Base-by-base conservation (phyloP, 192 early-diverging fungal genomes). In the Backusella tarrabulga region DNA sequence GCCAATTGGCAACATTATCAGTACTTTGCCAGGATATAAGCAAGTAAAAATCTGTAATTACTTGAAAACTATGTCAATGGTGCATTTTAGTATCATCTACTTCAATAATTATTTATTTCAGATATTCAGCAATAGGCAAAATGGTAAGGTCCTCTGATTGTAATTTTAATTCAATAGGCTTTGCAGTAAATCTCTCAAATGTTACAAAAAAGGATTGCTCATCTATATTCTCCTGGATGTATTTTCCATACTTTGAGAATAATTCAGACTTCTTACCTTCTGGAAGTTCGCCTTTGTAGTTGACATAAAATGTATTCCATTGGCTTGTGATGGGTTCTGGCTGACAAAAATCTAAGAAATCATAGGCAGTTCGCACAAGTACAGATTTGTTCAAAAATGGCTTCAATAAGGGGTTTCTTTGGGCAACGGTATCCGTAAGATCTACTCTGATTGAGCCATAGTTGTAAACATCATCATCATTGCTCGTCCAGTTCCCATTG, bases 331-430 rank as follows among this genome's bases (percentile, higher is more conserved):
- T 71, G 19, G 32, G 32, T 73, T 82, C 80, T 26, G 72, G 54
- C 9, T 72, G 19, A 9, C 66, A 46, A 34, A 82, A 76, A 72
- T 78, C 73, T 12, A 82, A 67, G 60, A 76, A 82, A 52, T 71
- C 44, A 7, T 67, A 75, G 6, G 42, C 76, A 41, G 80, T 72
- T 38, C 77, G 73, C 1, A 78, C 74, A 34, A 78, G 56, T 11
- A 21, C 26, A 21, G 66, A 42, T 46, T 82, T 82, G 60, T 82
- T 82, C 15, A 67, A 23, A 19, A 72, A 66, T 26, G 41, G 34
- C 42, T 46, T 38, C 1, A 82, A 32, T 29, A 75, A 8, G 23
- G 50, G 4, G 9, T 35, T 23, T 12, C 8, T 56, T 17, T 67
- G 12, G 19, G 41, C 19, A 23, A 50, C 7, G 0, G 69, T 50